Conservation (phyloP, 164 flowering plant species). For the Chimonanthus salicifolius region DNA sequence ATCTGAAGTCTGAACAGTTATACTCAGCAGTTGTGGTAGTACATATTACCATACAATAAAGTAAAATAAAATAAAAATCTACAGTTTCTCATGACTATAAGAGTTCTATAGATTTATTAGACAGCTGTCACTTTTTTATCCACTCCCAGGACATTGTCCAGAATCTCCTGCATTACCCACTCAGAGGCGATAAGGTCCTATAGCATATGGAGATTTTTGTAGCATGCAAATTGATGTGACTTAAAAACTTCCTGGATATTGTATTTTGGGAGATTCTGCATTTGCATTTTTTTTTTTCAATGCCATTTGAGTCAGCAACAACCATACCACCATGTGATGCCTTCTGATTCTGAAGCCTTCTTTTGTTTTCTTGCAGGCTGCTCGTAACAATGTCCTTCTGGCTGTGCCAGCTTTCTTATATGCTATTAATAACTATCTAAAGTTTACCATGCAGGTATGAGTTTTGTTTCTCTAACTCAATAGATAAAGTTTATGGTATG, state of each 20-base stretch:
- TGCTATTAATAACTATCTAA: slow-evolving; percentile 96
- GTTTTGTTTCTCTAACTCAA: background rate
- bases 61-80: too few species aligned
- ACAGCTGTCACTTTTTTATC: too few species aligned
- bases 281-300: background rate
- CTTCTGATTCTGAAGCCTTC: background rate
- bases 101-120: too few species aligned
- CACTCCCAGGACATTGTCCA: too few species aligned
- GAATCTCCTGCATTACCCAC: too few species aligned
- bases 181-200: too few species aligned
- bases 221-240: background rate
- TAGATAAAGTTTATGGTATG: background rate
- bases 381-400: slow-evolving; percentile 92
- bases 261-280: background rate
- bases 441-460: slow-evolving; percentile 90
- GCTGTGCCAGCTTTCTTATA: slow-evolving; percentile 95
- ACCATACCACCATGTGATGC: background rate
- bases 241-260: background rate
- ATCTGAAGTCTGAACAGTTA: too few species aligned
- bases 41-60: too few species aligned
- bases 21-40: too few species aligned
- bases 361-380: slow-evolving; percentile 60
- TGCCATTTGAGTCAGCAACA: background rate
- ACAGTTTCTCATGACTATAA: too few species aligned
- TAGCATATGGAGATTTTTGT: too few species aligned